Evolutionary conservation across 2,329 filamentous ascomycete genomes (phyloP).

Genomic region (Paracoccidioides brasiliensis): DNA sequence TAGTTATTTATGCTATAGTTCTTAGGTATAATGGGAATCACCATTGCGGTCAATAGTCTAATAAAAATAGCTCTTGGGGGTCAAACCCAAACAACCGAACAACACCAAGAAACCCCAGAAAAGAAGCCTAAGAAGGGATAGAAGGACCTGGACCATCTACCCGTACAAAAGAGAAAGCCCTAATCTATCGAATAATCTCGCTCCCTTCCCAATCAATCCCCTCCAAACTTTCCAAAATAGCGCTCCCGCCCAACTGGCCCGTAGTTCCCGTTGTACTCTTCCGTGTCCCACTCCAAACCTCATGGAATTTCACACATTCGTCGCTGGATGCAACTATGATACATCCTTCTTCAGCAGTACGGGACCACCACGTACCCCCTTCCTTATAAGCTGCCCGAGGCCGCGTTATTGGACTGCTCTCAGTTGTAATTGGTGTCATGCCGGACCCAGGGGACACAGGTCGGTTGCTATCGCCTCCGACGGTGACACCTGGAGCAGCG

Average conservation of each 20-base stretch:
- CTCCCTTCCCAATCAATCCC: conserved; percentile 49
- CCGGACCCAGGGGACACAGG: not conserved
- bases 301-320: conserved; percentile 86
- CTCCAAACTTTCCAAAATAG: conserved; percentile 70
- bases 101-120: not conserved
- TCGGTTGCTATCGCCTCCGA: not conserved
- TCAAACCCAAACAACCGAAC: not conserved
- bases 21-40: not conserved
- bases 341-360: conserved; percentile 59
- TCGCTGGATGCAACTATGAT: conserved; percentile 88
- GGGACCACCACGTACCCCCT: conserved; percentile 41
- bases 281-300: conserved; percentile 65
- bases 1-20: not conserved
- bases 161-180: not conserved
- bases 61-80: not conserved
- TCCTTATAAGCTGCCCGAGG: conserved; percentile 28
- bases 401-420: not conserved
- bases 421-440: not conserved
- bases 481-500: not conserved
- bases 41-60: not conserved
- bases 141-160: not conserved
- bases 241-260: conserved; percentile 64
- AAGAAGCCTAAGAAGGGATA: not conserved
- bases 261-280: conserved; percentile 41
- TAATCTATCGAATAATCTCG: conserved; percentile 52